These are phyloP conservation scores for Mycena floridula DNA, from an alignment of 768 basidiomycete genomes.

Conservation along the genomic window DNA sequence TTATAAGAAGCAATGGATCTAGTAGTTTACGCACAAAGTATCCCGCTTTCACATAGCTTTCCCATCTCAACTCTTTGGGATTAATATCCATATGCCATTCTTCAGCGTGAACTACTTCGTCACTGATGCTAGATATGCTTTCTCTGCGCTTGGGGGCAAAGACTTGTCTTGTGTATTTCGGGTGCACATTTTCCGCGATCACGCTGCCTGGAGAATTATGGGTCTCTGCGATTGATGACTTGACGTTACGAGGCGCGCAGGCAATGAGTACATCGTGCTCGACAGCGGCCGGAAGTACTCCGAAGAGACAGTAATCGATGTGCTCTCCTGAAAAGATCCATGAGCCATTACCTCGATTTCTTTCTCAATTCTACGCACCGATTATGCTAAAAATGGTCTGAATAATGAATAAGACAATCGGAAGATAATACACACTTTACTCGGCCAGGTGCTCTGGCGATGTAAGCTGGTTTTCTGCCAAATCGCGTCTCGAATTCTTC, in stretches of 20 bases:
- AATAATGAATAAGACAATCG: background rate
- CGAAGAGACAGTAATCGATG: conserved; percentile 80
- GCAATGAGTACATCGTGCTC: conserved; percentile 83
- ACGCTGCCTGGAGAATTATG: conserved; percentile 45
- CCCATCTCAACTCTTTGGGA: conserved; percentile 68
- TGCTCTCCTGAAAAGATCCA: conserved; percentile 58
- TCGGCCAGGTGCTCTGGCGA: conserved; percentile 73
- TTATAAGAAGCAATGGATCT: background rate
- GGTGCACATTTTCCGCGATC: conserved; percentile 53
- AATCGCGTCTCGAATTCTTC: conserved; percentile 59
- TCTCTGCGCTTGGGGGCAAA: conserved; percentile 45
- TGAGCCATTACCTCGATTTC: conserved; percentile 1
- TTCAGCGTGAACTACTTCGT: conserved; percentile 37
- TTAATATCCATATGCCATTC: conserved; percentile 75
- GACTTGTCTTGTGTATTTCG: conserved; percentile 50
- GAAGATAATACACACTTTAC: conserved; percentile 52
- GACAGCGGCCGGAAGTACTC: conserved; percentile 79
- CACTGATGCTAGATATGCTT: conserved; percentile 18
- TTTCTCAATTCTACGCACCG: conserved; percentile 2
- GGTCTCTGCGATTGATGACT: conserved; percentile 13
- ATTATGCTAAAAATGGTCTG: no score
- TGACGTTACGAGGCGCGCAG: conserved; percentile 41
- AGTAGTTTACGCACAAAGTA: conserved; percentile 53
- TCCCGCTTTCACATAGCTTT: conserved; percentile 83
- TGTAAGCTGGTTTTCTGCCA: conserved; percentile 60